Base-by-base conservation (phyloP, 2,329 filamentous ascomycete genomes). In the Cercospora sesami region DNA sequence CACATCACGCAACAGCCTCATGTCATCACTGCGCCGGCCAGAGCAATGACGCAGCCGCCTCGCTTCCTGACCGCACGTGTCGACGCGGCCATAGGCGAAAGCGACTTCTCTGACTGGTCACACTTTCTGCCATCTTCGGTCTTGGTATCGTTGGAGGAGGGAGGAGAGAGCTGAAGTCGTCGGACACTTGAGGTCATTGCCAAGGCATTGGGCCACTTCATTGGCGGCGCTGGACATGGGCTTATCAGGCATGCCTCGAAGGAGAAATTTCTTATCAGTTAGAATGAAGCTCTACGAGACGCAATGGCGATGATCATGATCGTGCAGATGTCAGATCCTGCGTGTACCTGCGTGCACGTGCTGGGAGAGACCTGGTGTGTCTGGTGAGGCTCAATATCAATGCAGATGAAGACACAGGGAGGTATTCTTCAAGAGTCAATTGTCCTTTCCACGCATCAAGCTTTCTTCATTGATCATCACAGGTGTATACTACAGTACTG, bases 321-420 rank as follows among this genome's bases (percentile, higher is more conserved):
- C 55, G 55, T 59, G 55, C 55, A 59, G 55, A 62, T 21, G 60
- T 6, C 48, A 55, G 48, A 55, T 62, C 26, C 23, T 30, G 14
- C n/a, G 60, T 18, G 36, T 21, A 62, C 60, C 60, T 62, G 39
- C 60, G 60, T 62, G 60, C 60, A 45, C 60, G 60, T 62, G 60
- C 60, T 51, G 39, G 36, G 28, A 33, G 51, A 42, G 30, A 4
- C 16, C 58, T 65, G 57, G 55, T 53, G 48, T 26, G 48, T 53
- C 4, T 14, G 48, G 36, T 28, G 48, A 28, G 48, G 48, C 48
- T 28, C 48, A 55, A 55, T 23, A 28, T 30, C 23, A n/a, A 18
- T 28, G 23, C 48, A 14, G 23, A 5, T 9, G 23, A n/a, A 26
- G 23, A 28, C 48, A 55, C 14, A n/a, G 16, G 48, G 21, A 21